Conservation (phyloP, 2,329 filamentous ascomycete genomes). For the Thielaviopsis ethacetica region DNA sequence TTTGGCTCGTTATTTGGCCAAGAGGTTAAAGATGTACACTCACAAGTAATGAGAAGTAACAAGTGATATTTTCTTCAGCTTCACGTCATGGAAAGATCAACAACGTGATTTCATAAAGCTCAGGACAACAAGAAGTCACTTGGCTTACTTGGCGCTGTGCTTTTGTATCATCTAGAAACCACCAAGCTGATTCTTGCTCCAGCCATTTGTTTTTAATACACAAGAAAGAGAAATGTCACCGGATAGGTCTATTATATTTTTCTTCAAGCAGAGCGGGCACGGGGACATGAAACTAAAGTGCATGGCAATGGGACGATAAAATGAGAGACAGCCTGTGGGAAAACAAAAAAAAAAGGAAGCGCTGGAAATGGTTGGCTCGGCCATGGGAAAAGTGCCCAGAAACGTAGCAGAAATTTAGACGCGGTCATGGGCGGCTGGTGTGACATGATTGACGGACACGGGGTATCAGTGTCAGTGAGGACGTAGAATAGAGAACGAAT, state of each 20-base stretch:
- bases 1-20: background rate
- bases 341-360: background rate
- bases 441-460: background rate
- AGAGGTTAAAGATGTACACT: background rate
- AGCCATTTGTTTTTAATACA: background rate
- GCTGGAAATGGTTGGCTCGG: background rate
- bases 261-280: background rate
- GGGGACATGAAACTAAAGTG: background rate
- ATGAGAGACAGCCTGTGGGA: background rate
- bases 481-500: no score
- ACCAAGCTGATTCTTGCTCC: background rate
- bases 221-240: background rate
- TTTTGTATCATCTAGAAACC: background rate
- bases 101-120: background rate
- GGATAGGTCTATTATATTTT: background rate
- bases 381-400: background rate
- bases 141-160: background rate
- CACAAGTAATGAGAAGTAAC: no score
- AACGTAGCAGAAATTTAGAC: background rate
- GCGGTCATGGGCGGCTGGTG: background rate
- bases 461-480: no score
- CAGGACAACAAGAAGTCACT: background rate
- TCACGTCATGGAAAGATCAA: background rate
- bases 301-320: background rate
- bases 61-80: background rate